Base-by-base conservation (phyloP, 495 filamentous ascomycete genomes). In the Xylaria flabelliformis region DNA sequence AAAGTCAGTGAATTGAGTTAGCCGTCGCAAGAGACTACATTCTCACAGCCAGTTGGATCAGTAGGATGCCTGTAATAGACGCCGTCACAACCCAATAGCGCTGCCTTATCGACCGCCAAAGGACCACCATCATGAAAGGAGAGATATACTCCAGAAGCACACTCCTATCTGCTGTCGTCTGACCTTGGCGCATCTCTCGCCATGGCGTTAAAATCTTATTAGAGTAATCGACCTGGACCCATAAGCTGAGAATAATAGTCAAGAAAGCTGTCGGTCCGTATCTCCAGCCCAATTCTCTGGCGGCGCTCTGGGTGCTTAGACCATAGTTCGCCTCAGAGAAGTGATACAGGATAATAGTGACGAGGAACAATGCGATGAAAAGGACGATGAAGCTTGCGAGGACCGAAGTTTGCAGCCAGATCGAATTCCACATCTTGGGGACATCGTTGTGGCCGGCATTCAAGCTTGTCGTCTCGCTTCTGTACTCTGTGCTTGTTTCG, bases 231-330 rank as follows among this genome's bases (percentile, higher is more conserved):
- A 76, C 72, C 4, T 77, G 73, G 10, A 66, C 59, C 77, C 73
- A 79, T 15, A 79, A 29, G 26, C 73, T 71, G 42, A 65, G 72
- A 24, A 77, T 51, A 24, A 79, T 29, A 21, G 73, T 73, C 10
- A 79, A 67, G n/a, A 77, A 63, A 7, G 77, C 77, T 3, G 77
- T 79, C 59, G 77, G 77, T n/a, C 75, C 76, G n/a, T 79, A 79
- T 19, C 74, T 77, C 77, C 77, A 79, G 24, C 56, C 66, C 48
- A 77, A 79, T 24, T 79, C 74, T 0, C 71, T 75, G 29, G 63
- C 66, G 32, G 73, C 61, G 21, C 32, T n/a, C 21, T 71, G 69
- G 29, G 67, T 59, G n/a, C 69, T 71, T 19, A 79, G 46, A 5
- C 77, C 77, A 44, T 73, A 42, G 13, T 73, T 55, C 17, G 44